Base-by-base conservation (phyloP, 2,329 filamentous ascomycete genomes). In the Hymenoscyphus albidus region DNA sequence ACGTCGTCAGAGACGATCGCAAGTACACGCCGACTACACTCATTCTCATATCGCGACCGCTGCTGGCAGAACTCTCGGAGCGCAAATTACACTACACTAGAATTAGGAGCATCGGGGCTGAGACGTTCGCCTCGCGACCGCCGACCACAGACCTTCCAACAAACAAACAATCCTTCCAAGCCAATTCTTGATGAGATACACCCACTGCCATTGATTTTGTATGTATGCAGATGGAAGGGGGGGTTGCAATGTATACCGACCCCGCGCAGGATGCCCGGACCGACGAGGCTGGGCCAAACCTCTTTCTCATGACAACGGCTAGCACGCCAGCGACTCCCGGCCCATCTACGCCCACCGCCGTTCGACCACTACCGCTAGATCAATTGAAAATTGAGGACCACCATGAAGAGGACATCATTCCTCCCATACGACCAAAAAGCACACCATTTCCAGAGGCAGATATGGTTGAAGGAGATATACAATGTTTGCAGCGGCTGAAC, bases 391-490 rank as follows among this genome's bases (percentile, higher is more conserved):
- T 59, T 14, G 48, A 35, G 35, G 67, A 67, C 27, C 68, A 69
- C n/a, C 35, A 69, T 42, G 67, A 65, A 38, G 65, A 69, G 22
- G 65, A 70, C 38, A 72, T 75, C 22, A 59, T 73, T 16, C 74
- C 72, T 18, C 74, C 73, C 9, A 64, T 65, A 12, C 66, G 74
- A 63, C 74, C 74, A 5, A 72, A 70, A 35, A 75, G 73, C 42
- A 76, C 74, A 12, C 74, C 74, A 14, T 75, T 75, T 44, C 74
- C 73, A 22, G 67, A 71, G 51, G 72, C 72, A 61, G 70, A 76
- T 48, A 60, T 70, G 62, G 58, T 70, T 7, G 72, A 73, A 54
- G 70, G 70, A 38, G 67, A 68, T 59, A 72, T 74, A 32, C 65
- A 71, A 61, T 67, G 69, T 59, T 61, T 64, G 5, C 65, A 66